Base-by-base conservation (phyloP, 805 yeast genomes). In the Candida schatavii region DNA sequence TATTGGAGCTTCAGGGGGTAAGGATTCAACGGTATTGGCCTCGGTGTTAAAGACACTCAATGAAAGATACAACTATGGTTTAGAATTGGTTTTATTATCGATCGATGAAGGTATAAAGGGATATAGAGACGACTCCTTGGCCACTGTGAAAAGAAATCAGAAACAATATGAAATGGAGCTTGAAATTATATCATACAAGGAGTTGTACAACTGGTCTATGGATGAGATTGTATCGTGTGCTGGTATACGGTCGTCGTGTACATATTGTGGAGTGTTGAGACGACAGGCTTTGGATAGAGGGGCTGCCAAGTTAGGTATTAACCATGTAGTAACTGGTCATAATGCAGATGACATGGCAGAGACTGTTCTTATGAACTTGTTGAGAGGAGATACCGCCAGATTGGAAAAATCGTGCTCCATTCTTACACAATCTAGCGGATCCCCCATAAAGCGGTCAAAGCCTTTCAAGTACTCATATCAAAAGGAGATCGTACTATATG, bases 281-380 rank as follows among this genome's bases (percentile, higher is more conserved):
- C 77, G 99, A 51, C 99, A 93, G 64, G 97, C 99, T 0, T 66
- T 93, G 37, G 99, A 93, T 61, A 74, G 99, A 51, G 99, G 99
- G 2, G 97, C 98, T 2, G 82, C 86, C 9, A 85, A 83, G 56
- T 65, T 91, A 19, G 88, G 83, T 0, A 89, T 93, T 39, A 73
- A 75, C 41, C 99, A 93, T 63, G 93, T 93, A 25, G 95, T 93
- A 1, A 93, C 99, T 0, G 99, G 99, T 2, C 99, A 93, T 64
- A 93, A 93, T 61, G 99, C 99, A 0, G 99, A 93, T 62, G 99
- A 93, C 65, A 86, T 93, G 88, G 99, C 99, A 1, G 99, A 93
- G 56, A 93, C 99, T 0, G 96, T 93, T 3, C 64, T 93, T 41
- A 91, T 93, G 98, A 93, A 93, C 62, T 64, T 93, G 34, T 66